Evolutionary conservation across 805 yeast species (phyloP), one percentile per base, ranked within the genome.

Genomic region (Brettanomyces naardenensis): DNA sequence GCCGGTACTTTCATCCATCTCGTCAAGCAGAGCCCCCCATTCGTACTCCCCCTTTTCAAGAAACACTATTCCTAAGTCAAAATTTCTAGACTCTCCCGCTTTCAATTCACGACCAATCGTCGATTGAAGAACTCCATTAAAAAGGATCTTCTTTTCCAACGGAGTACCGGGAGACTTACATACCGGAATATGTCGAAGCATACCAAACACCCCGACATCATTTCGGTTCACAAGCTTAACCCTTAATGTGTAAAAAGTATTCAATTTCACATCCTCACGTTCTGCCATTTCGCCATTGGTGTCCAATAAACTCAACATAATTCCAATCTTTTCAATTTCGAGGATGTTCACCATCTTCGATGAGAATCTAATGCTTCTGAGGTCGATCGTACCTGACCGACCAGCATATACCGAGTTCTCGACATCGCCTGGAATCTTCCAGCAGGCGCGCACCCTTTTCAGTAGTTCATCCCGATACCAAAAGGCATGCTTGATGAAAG

Each of bases 1-100:
- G 1, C 51, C 68, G 2, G 42, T 45, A 17, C 43, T 44, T 28
- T 43, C 45, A 1, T 47, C 58, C 41, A 59, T 44, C 39, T 69
- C 73, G 38, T 78, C 83, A 44, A 77, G 64, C 11, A 76, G 56
- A 0, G 73, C 71, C 1, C 89, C 86, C 81, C 95, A 80, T 54
- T 85, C 92, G 53, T 80, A 88, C 34, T 75, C 80, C 2, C 97
- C 97, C 32, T 69, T 68, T 38, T 83, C 89, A 28, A 89, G 61
- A 4, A 86, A 72, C 15, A 80, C 69, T 35, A 80, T 71, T 6
- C 85, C 75, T 28, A 82, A 53, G 19, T 65, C 66, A 22, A 75
- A 61, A 2, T 54, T 62, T 3, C 61, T 37, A 0, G 63, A 49
- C 19, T 61, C 68, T 1, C 73, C 71, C 0, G 80, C 68, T 2